Percentiles rank a stretch among this genome's conserved stretches.
These are phyloP conservation scores for Mortierella sp. DNA, from an alignment of 371 early-diverging fungal species.

Conservation along the genomic window DNA sequence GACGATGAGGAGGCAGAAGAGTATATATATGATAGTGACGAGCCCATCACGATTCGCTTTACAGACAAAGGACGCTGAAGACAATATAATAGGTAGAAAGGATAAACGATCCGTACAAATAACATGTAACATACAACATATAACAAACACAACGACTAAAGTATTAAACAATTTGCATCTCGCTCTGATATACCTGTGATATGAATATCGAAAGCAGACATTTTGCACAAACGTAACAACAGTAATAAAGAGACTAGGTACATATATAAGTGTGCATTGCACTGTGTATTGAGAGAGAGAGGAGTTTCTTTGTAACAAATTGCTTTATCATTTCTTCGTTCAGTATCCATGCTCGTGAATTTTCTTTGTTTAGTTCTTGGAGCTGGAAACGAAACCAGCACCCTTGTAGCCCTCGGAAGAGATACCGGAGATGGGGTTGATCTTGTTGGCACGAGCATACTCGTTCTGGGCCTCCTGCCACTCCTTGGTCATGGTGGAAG, in stretches of 20 bases:
- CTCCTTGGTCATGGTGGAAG: slow-evolving; percentile 87
- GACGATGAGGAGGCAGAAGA: slow-evolving; percentile 42
- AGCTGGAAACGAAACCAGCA: slow-evolving; percentile 72
- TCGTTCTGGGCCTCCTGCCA: slow-evolving; percentile 94
- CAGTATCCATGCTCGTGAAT: neutral
- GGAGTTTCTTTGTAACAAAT: slow-evolving; percentile 27
- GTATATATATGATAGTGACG: slow-evolving; percentile 51
- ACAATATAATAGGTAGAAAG: neutral
- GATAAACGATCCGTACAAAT: neutral
- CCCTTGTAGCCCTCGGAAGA: slow-evolving; percentile 90
- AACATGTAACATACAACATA: neutral
- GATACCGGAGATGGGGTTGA: slow-evolving; percentile 92
- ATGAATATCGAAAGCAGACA: no score
- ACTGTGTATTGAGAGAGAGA: neutral
- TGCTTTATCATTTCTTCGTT: slow-evolving; percentile 29
- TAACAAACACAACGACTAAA: neutral
- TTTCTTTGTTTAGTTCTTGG: slow-evolving; percentile 44
- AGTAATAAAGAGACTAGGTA: neutral
- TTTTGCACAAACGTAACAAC: neutral
- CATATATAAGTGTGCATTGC: neutral
- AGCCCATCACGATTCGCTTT: slow-evolving; percentile 45
- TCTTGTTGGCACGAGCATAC: slow-evolving; percentile 84
- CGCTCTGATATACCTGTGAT: neutral
- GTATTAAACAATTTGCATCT: neutral
- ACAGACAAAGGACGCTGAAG: slow-evolving; percentile 15